A percentile compares a stretch with the other conserved stretches of the same genome.
Conservation (phyloP, 306 rosid genomes). For the Fragaria ananassa region DNA sequence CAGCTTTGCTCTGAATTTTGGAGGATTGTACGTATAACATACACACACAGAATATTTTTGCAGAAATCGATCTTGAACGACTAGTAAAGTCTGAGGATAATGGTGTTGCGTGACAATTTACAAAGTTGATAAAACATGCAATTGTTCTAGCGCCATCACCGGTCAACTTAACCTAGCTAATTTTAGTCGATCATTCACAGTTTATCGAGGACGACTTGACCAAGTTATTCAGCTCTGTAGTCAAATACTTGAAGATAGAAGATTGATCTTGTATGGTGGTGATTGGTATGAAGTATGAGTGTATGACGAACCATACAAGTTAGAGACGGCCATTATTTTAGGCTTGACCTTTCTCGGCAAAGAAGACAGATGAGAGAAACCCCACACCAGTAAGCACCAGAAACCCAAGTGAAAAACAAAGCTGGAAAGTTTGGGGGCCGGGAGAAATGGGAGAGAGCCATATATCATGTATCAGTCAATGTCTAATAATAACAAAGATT, state of each 20-base stretch:
- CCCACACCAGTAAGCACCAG: slow-evolving; percentile 6
- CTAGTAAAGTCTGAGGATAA: not conserved
- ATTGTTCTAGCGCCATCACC: not conserved
- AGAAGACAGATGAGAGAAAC: slow-evolving; percentile 27
- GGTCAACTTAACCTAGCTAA: not conserved
- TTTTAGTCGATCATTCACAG: not conserved
- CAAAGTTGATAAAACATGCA: too few species aligned
- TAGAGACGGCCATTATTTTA: slow-evolving; percentile 21
- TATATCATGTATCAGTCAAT: slow-evolving; percentile 1
- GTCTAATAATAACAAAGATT: slow-evolving; percentile 1
- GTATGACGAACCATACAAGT: not conserved
- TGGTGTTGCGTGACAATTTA: too few species aligned
- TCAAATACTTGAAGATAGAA: not conserved
- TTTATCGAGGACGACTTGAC: not conserved
- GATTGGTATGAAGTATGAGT: not conserved
- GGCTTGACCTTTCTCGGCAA: slow-evolving; percentile 31
- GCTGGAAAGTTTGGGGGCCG: slow-evolving; percentile 21
- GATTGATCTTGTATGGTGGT: not conserved
- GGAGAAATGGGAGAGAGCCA: not conserved
- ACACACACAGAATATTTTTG: not conserved
- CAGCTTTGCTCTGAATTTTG: not conserved
- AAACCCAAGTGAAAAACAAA: slow-evolving; percentile 13
- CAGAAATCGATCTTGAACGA: not conserved
- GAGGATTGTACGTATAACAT: too few species aligned
- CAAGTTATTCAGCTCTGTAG: not conserved